phyloP scores from a whole-genome alignment of 1,284 basidiomycete species.

The Pseudozyma thailandica region DNA sequence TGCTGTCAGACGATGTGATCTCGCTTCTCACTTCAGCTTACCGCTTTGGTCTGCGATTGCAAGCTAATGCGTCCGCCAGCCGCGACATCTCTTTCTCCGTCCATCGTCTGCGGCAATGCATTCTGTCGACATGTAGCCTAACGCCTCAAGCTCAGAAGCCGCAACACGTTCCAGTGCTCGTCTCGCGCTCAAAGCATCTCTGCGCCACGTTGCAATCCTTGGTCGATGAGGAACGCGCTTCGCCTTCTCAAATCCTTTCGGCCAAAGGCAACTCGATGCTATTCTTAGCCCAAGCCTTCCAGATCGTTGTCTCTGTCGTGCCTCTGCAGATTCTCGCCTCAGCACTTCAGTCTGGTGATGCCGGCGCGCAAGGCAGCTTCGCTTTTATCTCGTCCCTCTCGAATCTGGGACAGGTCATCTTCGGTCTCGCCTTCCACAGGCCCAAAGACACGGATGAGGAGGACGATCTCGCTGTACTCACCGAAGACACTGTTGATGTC shows the following conservation, averaged over 20 bases:
- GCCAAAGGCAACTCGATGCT: constrained; percentile 48
- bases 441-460: constrained; percentile 46
- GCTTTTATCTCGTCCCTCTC: constrained; percentile 44
- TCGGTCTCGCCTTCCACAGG: constrained; percentile 47
- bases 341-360: constrained; percentile 15
- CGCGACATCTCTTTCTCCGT: constrained; percentile 44
- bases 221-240: constrained; percentile 35
- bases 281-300: constrained; percentile 45
- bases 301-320: constrained; percentile 37
- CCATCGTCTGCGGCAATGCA: constrained; percentile 48
- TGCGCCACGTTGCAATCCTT: constrained; percentile 37
- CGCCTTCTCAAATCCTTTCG: constrained; percentile 19
- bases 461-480: constrained; percentile 50
- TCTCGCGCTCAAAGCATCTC: constrained; percentile 36
- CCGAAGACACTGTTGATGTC: constrained; percentile 47
- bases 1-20: constrained; percentile 50
- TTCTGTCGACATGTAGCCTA: constrained; percentile 41
- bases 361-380: constrained; percentile 17
- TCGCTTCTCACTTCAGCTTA: constrained; percentile 50
- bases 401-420: constrained; percentile 34
- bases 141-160: constrained; percentile 36
- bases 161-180: constrained; percentile 35
- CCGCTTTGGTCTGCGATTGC: constrained; percentile 27
- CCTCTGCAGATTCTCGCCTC: constrained; percentile 34
- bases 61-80: constrained; percentile 16